These are phyloP conservation scores for Parsonsia alboflavescens DNA, from an alignment of 257 asterid genomes.

Conservation along the genomic window DNA sequence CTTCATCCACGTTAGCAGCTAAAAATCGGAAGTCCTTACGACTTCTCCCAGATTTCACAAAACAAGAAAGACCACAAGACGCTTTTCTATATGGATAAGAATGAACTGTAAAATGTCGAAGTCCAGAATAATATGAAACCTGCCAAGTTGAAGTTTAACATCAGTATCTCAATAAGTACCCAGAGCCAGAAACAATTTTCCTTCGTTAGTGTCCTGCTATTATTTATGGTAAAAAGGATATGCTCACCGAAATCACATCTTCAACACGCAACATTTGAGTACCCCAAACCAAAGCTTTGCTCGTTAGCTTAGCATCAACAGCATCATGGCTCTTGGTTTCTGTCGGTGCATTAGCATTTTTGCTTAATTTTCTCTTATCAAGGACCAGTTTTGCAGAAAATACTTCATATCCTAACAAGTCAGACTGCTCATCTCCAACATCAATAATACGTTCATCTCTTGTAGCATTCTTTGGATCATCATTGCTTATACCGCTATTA, in stretches of 20 bases:
- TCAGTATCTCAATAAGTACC: neutral
- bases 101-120: slow-evolving; percentile 85
- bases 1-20: slow-evolving; percentile 77
- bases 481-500: slow-evolving; percentile 33
- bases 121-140: slow-evolving; percentile 86
- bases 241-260: slow-evolving; percentile 78
- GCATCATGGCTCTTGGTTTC: slow-evolving; percentile 47
- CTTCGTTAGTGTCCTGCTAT: neutral
- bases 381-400: slow-evolving; percentile 65
- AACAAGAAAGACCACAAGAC: slow-evolving; percentile 48
- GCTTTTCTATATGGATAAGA: slow-evolving; percentile 70
- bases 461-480: slow-evolving; percentile 46
- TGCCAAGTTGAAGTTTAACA: slow-evolving; percentile 32
- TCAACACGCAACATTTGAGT: slow-evolving; percentile 56
- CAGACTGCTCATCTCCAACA: slow-evolving; percentile 87
- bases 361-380: slow-evolving; percentile 49
- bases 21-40: slow-evolving; percentile 81
- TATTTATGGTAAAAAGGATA: slow-evolving; percentile 16
- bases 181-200: neutral
- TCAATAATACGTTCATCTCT: slow-evolving; percentile 75
- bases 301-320: slow-evolving; percentile 82
- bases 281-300: slow-evolving; percentile 90
- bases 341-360: slow-evolving; percentile 39
- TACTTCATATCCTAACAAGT: slow-evolving; percentile 81
- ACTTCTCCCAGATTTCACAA: slow-evolving; percentile 57